Evolutionary conservation across 2,329 filamentous ascomycete genomes (phyloP).

Genomic region (Madurella fahalii): DNA sequence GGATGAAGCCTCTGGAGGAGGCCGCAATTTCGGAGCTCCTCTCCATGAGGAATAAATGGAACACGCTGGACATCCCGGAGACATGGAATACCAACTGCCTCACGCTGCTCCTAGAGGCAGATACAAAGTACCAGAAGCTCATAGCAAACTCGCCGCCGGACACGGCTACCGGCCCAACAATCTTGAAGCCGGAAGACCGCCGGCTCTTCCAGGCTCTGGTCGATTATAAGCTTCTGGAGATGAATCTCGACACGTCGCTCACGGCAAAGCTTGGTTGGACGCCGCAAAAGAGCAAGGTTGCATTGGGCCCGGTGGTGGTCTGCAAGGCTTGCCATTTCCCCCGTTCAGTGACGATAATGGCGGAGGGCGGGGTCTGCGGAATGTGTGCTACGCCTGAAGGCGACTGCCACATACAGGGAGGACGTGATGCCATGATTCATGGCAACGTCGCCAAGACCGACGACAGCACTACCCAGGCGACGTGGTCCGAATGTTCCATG

Average conservation of each 20-base stretch:
- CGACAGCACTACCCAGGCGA: slow-evolving; percentile 30
- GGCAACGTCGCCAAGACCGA: slow-evolving; percentile 33
- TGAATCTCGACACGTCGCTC: slow-evolving; percentile 43
- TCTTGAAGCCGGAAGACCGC: slow-evolving; percentile 37
- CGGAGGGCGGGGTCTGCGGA: slow-evolving; percentile 36
- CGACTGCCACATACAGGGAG: slow-evolving; percentile 24
- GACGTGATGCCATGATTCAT: slow-evolving; percentile 20
- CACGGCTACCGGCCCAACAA: slow-evolving; percentile 6
- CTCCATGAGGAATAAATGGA: slow-evolving; percentile 42
- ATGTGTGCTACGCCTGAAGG: slow-evolving; percentile 31
- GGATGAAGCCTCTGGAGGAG: slow-evolving; percentile 38
- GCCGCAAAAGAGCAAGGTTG: slow-evolving; percentile 40
- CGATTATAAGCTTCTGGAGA: slow-evolving; percentile 43
- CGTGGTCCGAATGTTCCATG: slow-evolving; percentile 48
- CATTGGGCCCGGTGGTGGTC: slow-evolving; percentile 40
- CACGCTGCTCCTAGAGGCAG: slow-evolving; percentile 44
- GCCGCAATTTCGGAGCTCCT: slow-evolving; percentile 41
- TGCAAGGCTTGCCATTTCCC: slow-evolving; percentile 42
- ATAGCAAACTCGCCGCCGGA: not conserved
- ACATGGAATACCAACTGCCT: slow-evolving; percentile 47
- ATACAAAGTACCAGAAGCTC: slow-evolving; percentile 30
- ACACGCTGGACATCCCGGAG: slow-evolving; percentile 44
- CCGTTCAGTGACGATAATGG: slow-evolving; percentile 49
- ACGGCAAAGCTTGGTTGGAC: slow-evolving; percentile 42
- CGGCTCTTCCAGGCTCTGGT: slow-evolving; percentile 42